Percentiles rank a stretch among this genome's conserved stretches.
These are phyloP conservation scores for Melampsora abietis-canadensis DNA, from an alignment of 1,284 basidiomycete genomes.

Conservation along the genomic window DNA sequence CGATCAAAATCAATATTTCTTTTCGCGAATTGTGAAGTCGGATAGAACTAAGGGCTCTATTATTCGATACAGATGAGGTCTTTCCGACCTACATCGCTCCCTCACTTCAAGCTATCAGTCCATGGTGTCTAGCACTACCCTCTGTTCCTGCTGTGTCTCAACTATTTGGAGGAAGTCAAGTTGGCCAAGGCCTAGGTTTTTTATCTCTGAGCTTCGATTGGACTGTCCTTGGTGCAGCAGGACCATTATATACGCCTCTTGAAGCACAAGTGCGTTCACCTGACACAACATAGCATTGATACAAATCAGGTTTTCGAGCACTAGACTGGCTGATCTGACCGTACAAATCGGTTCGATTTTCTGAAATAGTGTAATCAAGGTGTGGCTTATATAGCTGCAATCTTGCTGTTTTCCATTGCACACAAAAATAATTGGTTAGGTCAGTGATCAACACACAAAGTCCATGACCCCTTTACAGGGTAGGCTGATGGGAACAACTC, in stretches of 20 bases:
- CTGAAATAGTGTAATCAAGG: constrained; percentile 33
- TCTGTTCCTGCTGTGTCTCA: constrained; percentile 8
- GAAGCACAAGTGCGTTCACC: constrained; percentile 25
- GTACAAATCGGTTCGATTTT: background rate
- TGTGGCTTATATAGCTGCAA: constrained; percentile 27
- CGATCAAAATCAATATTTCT: background rate
- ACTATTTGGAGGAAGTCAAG: constrained; percentile 32
- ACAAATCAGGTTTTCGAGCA: background rate
- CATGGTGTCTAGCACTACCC: constrained; percentile 34
- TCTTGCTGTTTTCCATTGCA: constrained; percentile 36
- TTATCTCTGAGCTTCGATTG: constrained; percentile 34
- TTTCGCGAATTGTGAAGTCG: background rate
- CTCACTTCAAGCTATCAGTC: constrained; percentile 39
- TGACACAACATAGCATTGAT: too few relatives aligned
- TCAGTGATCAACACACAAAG: background rate
- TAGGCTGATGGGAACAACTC: background rate
- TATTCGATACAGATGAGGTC: constrained; percentile 16
- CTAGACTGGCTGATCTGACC: constrained; percentile 3
- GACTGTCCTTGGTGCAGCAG: constrained; percentile 28
- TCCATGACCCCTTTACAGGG: background rate
- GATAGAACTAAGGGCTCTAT: background rate
- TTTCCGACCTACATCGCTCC: constrained; percentile 40
- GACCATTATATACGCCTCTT: constrained; percentile 37
- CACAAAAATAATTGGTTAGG: constrained; percentile 39
- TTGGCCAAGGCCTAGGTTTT: constrained; percentile 34